Evolutionary conservation across 257 asterid species (phyloP), one percentile per base, ranked within the genome.

Genomic region (Penstemon davidsonii): DNA sequence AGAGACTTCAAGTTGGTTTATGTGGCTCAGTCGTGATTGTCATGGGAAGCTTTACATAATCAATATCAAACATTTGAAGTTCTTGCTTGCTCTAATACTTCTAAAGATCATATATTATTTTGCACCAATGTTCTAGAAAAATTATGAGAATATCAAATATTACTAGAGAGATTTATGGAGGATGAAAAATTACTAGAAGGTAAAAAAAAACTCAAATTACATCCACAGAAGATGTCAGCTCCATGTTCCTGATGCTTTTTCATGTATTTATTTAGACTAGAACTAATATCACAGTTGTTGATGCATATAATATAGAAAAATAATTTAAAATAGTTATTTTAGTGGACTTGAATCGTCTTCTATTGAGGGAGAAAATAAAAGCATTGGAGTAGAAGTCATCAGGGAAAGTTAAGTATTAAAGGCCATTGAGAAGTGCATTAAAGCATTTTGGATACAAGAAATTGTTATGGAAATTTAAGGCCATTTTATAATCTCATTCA

Each of bases 31-130:
- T 64, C 69, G 33, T 82, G 93, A 80, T 64, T 88, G 64, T 79
- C 80, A 4, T 88, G 93, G 91, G 96, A 86, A 56, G 84, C 86
- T 49, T 81, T 88, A 33, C 72, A 81, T 71, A 71, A 84, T 54
- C 87, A 86, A 41, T 81, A 79, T 53, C 69, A 51, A 47, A 80
- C 80, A 68, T 76, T 86, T 11, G 82, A 88, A 66, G 72, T 76
- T 13, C 55, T 85, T 47, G 55, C 65, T 7, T 33, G 13, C 6
- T 77, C 60, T 52, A n/a, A 66, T 46, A 11, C 39, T 43, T 41
- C 58, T 15, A 41, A 54, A 60, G 60, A 72, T 38, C 39, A 67
- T 18, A 36, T 12, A 25, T 19, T 64, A 38, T 78, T 84, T 66
- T 33, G 62, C 62, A 45, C 68, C 25, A n/a, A 55, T 45, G 51